These are phyloP conservation scores for Ceratocystis smalleyi DNA, from an alignment of 2,329 filamentous ascomycete genomes.

Conservation along the genomic window DNA sequence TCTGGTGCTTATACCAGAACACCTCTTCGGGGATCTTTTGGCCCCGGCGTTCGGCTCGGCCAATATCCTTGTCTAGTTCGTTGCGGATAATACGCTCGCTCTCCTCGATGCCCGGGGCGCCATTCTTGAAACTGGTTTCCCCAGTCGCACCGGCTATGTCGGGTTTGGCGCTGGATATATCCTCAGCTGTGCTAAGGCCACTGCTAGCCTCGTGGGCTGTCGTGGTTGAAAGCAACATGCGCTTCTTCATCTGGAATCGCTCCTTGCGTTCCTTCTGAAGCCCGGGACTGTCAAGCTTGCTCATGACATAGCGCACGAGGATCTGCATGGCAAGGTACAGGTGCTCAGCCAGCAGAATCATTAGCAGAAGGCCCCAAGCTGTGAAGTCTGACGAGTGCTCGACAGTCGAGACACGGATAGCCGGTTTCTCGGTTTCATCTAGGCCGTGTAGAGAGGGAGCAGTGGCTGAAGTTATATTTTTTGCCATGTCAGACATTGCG, in stretches of 20 bases:
- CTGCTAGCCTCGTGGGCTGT: slow-evolving; percentile 40
- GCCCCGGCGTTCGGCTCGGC: slow-evolving; percentile 28
- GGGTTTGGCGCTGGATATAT: slow-evolving; percentile 35
- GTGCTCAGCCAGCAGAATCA: slow-evolving; percentile 77
- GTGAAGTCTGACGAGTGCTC: slow-evolving; percentile 31
- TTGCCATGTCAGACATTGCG: background rate
- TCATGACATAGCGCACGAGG: slow-evolving; percentile 55
- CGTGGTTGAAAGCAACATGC: slow-evolving; percentile 37
- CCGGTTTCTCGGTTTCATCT: background rate
- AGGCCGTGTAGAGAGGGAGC: background rate
- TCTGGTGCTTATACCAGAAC: slow-evolving; percentile 48
- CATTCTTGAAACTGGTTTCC: slow-evolving; percentile 11
- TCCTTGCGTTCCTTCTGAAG: slow-evolving; percentile 73
- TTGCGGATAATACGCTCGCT: slow-evolving; percentile 49
- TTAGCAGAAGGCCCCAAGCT: slow-evolving; percentile 65
- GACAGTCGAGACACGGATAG: slow-evolving; percentile 8
- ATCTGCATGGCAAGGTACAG: slow-evolving; percentile 67
- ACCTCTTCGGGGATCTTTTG: slow-evolving; percentile 30
- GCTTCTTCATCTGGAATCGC: slow-evolving; percentile 64
- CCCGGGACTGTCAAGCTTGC: slow-evolving; percentile 71
- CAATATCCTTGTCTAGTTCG: slow-evolving; percentile 48
- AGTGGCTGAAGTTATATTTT: background rate
- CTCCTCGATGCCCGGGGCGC: slow-evolving; percentile 32
- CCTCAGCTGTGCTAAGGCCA: slow-evolving; percentile 39
- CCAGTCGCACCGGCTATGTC: slow-evolving; percentile 15